Evolutionary conservation across 306 rosid genomes (phyloP).

Genomic region (Acacia acuminata): DNA sequence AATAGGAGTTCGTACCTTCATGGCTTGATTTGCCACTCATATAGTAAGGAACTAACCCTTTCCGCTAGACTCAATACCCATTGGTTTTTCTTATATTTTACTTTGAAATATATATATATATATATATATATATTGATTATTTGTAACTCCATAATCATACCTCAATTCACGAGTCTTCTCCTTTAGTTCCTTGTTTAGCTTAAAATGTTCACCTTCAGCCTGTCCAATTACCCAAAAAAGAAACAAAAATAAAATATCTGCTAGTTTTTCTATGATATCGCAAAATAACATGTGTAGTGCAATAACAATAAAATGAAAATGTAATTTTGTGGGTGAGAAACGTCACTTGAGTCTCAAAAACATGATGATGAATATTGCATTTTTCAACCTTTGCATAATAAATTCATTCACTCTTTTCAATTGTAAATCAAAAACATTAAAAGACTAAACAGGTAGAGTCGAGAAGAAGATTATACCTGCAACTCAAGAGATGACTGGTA

Average conservation of each 20-base stretch:
- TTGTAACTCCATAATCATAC: not conserved
- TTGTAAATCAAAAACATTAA: not conserved
- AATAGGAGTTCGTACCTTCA: too few species aligned
- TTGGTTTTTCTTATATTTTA: too few species aligned
- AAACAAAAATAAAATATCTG: not conserved
- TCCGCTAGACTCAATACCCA: accelerated
- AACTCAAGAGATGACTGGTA: not conserved
- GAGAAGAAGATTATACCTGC: not conserved
- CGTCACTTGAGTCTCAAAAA: too few species aligned
- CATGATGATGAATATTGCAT: too few species aligned
- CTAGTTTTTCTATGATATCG: not conserved
- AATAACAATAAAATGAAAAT: too few species aligned
- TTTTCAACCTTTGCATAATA: not conserved
- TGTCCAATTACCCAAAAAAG: not conserved
- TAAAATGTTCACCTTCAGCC: not conserved
- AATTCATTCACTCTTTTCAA: not conserved
- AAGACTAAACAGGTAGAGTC: not conserved
- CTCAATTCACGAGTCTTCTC: slow-evolving; percentile 16
- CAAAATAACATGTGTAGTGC: too few species aligned
- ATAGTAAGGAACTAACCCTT: too few species aligned
- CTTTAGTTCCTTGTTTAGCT: not conserved
- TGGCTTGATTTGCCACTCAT: too few species aligned
- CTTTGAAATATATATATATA: too few species aligned
- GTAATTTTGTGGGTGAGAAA: too few species aligned
- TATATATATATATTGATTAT: not conserved